phyloP scores from a whole-genome alignment of 768 basidiomycete genomes.

The Pisolithus sp. region DNA sequence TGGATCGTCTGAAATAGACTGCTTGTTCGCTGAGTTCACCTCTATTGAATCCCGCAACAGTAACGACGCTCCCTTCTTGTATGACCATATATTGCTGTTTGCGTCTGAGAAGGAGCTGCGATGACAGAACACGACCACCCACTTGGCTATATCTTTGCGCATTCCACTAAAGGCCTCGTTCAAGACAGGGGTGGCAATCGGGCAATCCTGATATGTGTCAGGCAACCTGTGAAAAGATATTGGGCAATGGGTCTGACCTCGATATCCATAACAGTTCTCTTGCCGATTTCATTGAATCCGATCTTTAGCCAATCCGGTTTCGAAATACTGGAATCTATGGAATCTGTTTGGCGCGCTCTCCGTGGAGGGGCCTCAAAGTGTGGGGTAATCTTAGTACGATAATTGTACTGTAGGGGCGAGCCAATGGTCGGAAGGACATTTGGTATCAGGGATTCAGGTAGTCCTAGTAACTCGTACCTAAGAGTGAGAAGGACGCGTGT shows the following conservation, averaged over 20 bases:
- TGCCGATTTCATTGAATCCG: constrained; percentile 82
- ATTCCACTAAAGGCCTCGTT: constrained; percentile 60
- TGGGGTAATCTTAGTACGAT: constrained; percentile 96
- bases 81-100: constrained; percentile 69
- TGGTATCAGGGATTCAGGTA: constrained; percentile 55
- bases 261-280: constrained; percentile 76
- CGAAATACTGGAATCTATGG: not conserved
- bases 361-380: constrained; percentile 82
- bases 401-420: constrained; percentile 86
- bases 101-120: constrained; percentile 2
- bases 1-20: constrained; percentile 18
- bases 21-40: constrained; percentile 17
- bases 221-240: too few species aligned
- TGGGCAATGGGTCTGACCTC: constrained; percentile 48
- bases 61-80: constrained; percentile 84
- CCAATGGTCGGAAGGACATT: constrained; percentile 64
- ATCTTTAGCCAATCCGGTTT: constrained; percentile 74
- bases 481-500: constrained; percentile 20
- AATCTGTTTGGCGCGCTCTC: constrained; percentile 16
- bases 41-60: constrained; percentile 82
- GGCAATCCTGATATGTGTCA: constrained; percentile 61
- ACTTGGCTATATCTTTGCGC: constrained; percentile 66
- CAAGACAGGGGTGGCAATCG: constrained; percentile 78
- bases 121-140: constrained; percentile 12
- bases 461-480: constrained; percentile 24